Base-by-base conservation (phyloP, 495 filamentous ascomycete genomes). In the Podospora didyma region DNA sequence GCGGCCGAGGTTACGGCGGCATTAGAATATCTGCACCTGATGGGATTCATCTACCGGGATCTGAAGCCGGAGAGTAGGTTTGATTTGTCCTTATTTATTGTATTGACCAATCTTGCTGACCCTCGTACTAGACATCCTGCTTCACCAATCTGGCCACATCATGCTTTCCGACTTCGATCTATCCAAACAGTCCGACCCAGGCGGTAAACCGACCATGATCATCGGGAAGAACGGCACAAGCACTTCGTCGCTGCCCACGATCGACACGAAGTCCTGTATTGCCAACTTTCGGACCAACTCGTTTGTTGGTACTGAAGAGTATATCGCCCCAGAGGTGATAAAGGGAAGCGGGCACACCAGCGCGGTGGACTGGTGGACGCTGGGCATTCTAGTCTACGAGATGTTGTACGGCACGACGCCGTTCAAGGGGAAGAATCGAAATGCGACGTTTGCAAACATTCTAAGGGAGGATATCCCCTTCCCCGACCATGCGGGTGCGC, bases 161-260 rank as follows among this genome's bases (percentile, higher is more conserved):
- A 98, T 98, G 94, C 82, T 98, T 70, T 97, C 95, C 42, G 94
- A 98, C 73, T 98, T 98, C 68, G 94, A 98, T 70, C 81, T 98
- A 17, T 96, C 92, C 2, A 98, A 98, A 67, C 94, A 98, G 69
- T 98, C 94, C 7, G 95, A 94, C 51, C 88, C 94, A 21, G 94
- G 93, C 61, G 94, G 94, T 73, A 89, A 90, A 63, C 94, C 94
- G 19, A 96, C 91, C 12, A 96, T 98, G 93, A 96, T 98, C 59
- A 83, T 96, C 41, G 89, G 87, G 41, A 89, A 91, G 63, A 80
- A 80, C 49, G 92, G 92, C 46, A 85, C 88, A 2, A 92, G 89
- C 44, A 82, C 86, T 7, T 89, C 83, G 47, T 89, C 89, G 35
- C 76, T 96, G 46, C 94, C 94, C 16, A 93, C 92, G 14, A 96